Percentiles rank a stretch among this genome's conserved stretches.
Conservation (phyloP, 176 grass and related monocot genomes). For the Alopecurus myosuroides region DNA sequence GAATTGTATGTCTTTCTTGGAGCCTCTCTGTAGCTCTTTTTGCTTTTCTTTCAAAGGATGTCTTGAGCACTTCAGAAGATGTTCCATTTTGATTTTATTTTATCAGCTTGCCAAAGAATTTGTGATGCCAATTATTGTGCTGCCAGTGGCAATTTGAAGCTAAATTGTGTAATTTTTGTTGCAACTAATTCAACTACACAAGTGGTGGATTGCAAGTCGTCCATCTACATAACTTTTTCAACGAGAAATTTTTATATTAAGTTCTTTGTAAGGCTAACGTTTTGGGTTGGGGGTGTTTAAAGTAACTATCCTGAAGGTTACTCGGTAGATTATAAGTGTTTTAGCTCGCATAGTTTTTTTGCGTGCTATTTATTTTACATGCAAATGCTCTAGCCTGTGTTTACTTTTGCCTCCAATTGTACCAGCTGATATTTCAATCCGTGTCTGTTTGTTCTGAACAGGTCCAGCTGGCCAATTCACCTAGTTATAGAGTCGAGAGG, state of each 20-base stretch:
- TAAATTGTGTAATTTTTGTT: no score
- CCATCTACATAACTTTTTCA: neutral
- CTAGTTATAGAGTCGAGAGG: constrained; percentile 74
- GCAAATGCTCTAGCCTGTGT: neutral
- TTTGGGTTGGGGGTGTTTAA: neutral
- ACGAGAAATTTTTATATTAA: neutral
- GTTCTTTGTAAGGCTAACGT: neutral
- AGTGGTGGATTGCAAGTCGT: no score
- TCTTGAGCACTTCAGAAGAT: no score
- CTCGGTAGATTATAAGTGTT: neutral
- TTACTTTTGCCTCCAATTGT: neutral
- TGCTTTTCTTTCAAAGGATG: no score
- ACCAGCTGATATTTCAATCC: neutral
- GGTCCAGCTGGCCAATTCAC: constrained; percentile 88
- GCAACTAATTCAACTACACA: no score
- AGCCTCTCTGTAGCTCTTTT: no score
- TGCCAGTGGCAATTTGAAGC: no score
- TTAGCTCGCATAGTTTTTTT: neutral
- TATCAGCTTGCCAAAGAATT: no score
- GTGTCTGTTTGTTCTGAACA: constrained; percentile 14
- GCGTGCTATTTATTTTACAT: neutral
- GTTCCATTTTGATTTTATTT: no score
- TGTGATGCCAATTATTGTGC: no score
- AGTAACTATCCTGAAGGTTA: neutral
- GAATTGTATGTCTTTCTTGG: no score